Percentiles rank a stretch among this genome's conserved stretches.
Conservation (phyloP, 441 rosid species). For the Croton laevigatus region DNA sequence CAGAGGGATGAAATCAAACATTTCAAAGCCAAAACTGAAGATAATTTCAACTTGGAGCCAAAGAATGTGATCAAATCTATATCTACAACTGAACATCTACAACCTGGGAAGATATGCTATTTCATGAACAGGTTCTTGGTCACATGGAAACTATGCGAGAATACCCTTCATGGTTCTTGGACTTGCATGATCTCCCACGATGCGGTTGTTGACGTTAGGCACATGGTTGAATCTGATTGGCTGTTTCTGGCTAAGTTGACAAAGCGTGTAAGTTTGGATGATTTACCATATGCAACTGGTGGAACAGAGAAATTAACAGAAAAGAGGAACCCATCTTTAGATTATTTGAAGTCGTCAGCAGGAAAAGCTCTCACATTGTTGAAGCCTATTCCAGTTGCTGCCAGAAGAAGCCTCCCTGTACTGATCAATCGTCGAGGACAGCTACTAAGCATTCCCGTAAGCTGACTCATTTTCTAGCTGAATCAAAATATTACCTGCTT, state of each 20-base stretch:
- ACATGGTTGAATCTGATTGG: conserved; percentile 80
- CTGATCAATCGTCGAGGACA: conserved; percentile 49
- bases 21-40: conserved; percentile 52
- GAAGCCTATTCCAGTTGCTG: conserved; percentile 67
- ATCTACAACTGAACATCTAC: conserved; percentile 34
- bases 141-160: conserved; percentile 50
- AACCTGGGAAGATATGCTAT: conserved; percentile 47
- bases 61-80: conserved; percentile 28
- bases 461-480: conserved; percentile 21
- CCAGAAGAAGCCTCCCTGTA: conserved; percentile 81
- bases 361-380: conserved; percentile 43
- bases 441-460: conserved; percentile 75
- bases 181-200: conserved; percentile 33
- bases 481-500: background rate
- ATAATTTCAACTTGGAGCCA: conserved; percentile 24
- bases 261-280: conserved; percentile 28
- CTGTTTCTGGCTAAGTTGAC: conserved; percentile 67
- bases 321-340: conserved; percentile 24
- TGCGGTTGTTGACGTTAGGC: conserved; percentile 49
- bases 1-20: conserved; percentile 59
- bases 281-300: conserved; percentile 15
- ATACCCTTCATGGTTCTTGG: conserved; percentile 14
- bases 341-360: conserved; percentile 47
- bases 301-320: conserved; percentile 20
- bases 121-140: conserved; percentile 78